Conservation (phyloP, 2,329 filamentous ascomycete genomes). For the Mycosphaerella sp. region DNA sequence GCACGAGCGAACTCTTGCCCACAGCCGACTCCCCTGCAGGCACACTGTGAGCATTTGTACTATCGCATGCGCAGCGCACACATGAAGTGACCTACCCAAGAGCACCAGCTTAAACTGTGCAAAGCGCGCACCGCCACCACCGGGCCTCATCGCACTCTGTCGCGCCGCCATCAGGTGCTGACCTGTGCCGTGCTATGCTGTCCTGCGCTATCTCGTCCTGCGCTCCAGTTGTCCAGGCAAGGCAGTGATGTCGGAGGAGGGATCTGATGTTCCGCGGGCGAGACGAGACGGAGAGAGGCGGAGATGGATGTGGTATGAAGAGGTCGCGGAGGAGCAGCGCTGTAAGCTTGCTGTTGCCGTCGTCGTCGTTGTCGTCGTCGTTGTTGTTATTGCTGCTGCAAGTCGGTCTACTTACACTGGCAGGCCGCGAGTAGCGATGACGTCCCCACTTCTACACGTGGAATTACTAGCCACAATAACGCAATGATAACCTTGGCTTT, state of each 20-base stretch:
- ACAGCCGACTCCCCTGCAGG: constrained; percentile 87
- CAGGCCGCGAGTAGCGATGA: too few species aligned
- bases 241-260: too few species aligned
- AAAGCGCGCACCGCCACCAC: constrained; percentile 65
- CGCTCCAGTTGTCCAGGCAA: not conserved
- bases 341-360: not conserved
- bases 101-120: constrained; percentile 99
- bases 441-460: too few species aligned
- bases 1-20: constrained; percentile 98
- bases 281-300: not conserved
- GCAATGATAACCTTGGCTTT: too few species aligned
- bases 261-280: too few species aligned
- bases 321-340: not conserved
- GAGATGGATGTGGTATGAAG: not conserved
- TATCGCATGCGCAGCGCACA: not conserved
- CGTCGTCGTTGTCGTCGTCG: not conserved
- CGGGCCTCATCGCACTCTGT: constrained; percentile 56
- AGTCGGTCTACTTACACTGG: too few species aligned
- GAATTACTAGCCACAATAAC: too few species aligned
- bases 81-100: constrained; percentile 58
- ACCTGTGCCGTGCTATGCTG: not conserved
- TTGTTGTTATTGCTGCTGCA: too few species aligned
- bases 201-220: not conserved
- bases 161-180: constrained; percentile 67
- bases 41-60: constrained; percentile 33